phyloP scores from a whole-genome alignment of 352 stramenopile species.

The Phytophthora aleatoria region DNA sequence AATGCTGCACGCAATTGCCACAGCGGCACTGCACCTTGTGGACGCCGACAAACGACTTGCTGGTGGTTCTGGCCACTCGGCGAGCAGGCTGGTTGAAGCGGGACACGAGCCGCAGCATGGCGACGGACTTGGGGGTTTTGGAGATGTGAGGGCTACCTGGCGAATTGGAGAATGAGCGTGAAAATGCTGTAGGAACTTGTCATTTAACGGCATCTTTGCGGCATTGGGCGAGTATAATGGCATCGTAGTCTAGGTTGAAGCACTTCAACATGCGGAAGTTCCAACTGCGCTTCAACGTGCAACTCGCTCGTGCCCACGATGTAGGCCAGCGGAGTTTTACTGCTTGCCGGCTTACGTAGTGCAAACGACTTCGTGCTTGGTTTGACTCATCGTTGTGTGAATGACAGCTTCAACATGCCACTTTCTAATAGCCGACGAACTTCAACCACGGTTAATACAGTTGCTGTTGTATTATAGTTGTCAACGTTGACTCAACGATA shows the following conservation, averaged over 20 bases:
- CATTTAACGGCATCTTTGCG: no score
- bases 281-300: constrained; percentile 22
- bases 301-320: constrained; percentile 11
- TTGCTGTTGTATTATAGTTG: not conserved
- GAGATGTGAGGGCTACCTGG: not conserved
- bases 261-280: constrained; percentile 25
- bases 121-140: constrained; percentile 3
- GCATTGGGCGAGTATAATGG: not conserved
- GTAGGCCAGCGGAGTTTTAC: constrained; percentile 3
- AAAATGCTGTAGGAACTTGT: not conserved
- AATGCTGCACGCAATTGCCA: constrained; percentile 21
- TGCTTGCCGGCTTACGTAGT: not conserved
- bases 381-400: not conserved
- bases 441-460: constrained; percentile 23
- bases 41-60: constrained; percentile 23
- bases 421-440: not conserved
- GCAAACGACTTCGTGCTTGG: not conserved
- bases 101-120: constrained; percentile 32
- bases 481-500: not conserved
- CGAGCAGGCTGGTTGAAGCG: constrained; percentile 35
- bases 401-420: constrained; percentile 23
- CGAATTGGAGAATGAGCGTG: constrained; percentile 6
- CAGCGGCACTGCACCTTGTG: constrained; percentile 35
- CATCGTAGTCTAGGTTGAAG: constrained; percentile 5
- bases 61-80: constrained; percentile 8